Evolutionary conservation across 139 green algal genomes (phyloP).

Genomic region (Chlamydomonas schloesseri): DNA sequence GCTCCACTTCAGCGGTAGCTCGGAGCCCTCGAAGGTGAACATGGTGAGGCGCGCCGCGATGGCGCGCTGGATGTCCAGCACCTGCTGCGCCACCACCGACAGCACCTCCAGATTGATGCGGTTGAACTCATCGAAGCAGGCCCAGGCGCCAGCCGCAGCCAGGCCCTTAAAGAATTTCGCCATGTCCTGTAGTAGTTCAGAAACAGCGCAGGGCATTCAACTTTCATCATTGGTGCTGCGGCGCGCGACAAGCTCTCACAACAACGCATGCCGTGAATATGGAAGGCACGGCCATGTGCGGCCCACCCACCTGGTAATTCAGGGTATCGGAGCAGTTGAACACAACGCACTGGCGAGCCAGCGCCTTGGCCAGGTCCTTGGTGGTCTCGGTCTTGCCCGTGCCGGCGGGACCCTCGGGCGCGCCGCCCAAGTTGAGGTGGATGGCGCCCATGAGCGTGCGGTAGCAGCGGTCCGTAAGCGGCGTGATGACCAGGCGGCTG

Average conservation of each 20-base stretch:
- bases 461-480: slow-evolving; percentile 68
- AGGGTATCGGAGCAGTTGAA: slow-evolving; percentile 79
- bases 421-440: slow-evolving; percentile 67
- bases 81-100: slow-evolving; percentile 67
- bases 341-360: slow-evolving; percentile 77
- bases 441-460: slow-evolving; percentile 72
- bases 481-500: slow-evolving; percentile 71
- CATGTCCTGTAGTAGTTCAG: slow-evolving; percentile 47
- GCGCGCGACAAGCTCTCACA: too few species aligned
- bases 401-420: slow-evolving; percentile 58
- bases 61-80: slow-evolving; percentile 76
- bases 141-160: slow-evolving; percentile 77
- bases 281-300: too few species aligned
- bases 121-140: slow-evolving; percentile 92
- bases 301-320: slow-evolving; percentile 65
- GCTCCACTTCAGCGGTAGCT: slow-evolving; percentile 79
- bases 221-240: too few species aligned
- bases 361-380: slow-evolving; percentile 79
- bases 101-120: slow-evolving; percentile 82
- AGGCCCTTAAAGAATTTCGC: slow-evolving; percentile 76
- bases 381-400: slow-evolving; percentile 77
- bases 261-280: too few species aligned
- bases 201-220: too few species aligned
- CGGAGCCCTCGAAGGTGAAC: slow-evolving; percentile 84
- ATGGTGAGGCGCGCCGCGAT: slow-evolving; percentile 68